Evolutionary conservation across 306 rosid genomes (phyloP).

Genomic region (Quillaja saponaria): DNA sequence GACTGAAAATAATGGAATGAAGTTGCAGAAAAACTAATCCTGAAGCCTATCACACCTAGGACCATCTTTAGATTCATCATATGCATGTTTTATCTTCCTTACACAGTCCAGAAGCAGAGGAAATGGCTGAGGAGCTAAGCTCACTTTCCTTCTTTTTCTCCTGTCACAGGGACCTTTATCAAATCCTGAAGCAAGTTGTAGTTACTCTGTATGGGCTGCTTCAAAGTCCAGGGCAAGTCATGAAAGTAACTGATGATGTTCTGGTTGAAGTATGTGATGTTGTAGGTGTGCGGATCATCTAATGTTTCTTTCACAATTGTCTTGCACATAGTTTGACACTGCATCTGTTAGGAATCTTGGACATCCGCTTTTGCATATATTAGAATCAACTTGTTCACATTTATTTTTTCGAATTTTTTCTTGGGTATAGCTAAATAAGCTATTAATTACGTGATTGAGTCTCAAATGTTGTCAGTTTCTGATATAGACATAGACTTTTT

Average conservation of each 20-base stretch:
- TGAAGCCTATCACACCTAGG: no score
- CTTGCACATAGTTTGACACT: background rate
- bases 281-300: background rate
- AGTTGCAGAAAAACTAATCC: no score
- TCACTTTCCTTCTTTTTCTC: slow-evolving; percentile 13
- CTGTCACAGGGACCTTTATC: slow-evolving; percentile 79
- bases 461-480: no score
- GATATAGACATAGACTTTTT: no score
- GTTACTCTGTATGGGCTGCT: slow-evolving; percentile 84
- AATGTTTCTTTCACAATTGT: background rate
- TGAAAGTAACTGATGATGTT: slow-evolving; percentile 4
- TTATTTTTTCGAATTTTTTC: no score
- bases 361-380: background rate
- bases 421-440: no score
- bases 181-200: slow-evolving; percentile 89
- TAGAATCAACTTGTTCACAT: no score
- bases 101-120: background rate
- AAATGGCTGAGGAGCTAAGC: slow-evolving; percentile 3
- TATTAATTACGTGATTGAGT: no score
- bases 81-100: background rate
- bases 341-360: background rate
- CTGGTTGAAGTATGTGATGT: background rate
- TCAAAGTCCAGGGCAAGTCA: slow-evolving; percentile 68
- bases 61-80: slow-evolving; percentile 10
- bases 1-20: no score